Conservation (phyloP, 805 yeast genomes). For the Yarrowia sp. region DNA sequence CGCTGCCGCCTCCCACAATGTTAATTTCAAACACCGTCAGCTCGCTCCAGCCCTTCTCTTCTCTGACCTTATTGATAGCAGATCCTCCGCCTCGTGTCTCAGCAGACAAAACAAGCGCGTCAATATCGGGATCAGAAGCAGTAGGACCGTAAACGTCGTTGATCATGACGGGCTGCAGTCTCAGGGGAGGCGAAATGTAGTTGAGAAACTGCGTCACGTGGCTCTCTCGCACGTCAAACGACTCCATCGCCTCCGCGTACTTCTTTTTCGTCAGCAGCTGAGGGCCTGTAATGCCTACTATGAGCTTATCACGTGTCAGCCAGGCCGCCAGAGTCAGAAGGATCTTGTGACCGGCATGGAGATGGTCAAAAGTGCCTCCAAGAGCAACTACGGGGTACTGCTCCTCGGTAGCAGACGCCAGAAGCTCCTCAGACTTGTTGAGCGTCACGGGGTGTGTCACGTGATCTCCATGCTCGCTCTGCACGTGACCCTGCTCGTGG, state of each 20-base stretch:
- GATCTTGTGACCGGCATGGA: slow-evolving; percentile 93
- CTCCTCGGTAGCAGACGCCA: slow-evolving; percentile 29
- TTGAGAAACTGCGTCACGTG: slow-evolving; percentile 52
- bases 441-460: not conserved
- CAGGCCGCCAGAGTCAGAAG: slow-evolving; percentile 71
- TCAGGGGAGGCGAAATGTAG: slow-evolving; percentile 47
- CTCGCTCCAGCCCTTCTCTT: slow-evolving; percentile 51
- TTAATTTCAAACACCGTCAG: slow-evolving; percentile 55
- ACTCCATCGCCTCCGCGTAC: slow-evolving; percentile 61
- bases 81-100: slow-evolving; percentile 79
- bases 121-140: slow-evolving; percentile 66
- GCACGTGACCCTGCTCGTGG: slow-evolving; percentile 26
- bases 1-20: slow-evolving; percentile 63
- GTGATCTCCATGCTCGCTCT: not conserved
- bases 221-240: slow-evolving; percentile 51
- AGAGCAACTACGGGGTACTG: slow-evolving; percentile 46
- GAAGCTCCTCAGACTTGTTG: not conserved
- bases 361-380: slow-evolving; percentile 96
- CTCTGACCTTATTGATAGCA: slow-evolving; percentile 64
- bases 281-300: slow-evolving; percentile 82
- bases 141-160: slow-evolving; percentile 95
- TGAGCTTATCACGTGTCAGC: slow-evolving; percentile 52
- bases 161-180: slow-evolving; percentile 57
- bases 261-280: slow-evolving; percentile 72
- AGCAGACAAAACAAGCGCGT: slow-evolving; percentile 74